Evolutionary conservation across 768 basidiomycete genomes (phyloP).

Genomic region (Pseudohyphozyma bogoriensis): DNA sequence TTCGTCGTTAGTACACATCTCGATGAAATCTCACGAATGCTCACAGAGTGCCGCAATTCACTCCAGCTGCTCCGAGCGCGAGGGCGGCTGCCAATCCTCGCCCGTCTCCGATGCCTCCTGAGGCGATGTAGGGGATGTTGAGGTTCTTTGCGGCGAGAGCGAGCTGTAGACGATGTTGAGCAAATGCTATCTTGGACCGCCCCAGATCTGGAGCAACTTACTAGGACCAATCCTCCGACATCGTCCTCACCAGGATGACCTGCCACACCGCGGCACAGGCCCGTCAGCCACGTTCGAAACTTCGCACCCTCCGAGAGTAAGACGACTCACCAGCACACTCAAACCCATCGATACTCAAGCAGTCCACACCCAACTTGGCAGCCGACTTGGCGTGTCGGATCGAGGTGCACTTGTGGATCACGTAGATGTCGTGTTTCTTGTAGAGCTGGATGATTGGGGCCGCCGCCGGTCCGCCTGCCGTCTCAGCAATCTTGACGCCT

Average conservation of each 20-base stretch:
- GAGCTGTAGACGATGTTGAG: conserved; percentile 37
- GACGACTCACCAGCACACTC: conserved; percentile 16
- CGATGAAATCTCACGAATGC: too few species aligned
- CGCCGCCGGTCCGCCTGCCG: conserved; percentile 68
- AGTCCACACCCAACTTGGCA: conserved; percentile 30
- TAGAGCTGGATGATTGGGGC: conserved; percentile 54
- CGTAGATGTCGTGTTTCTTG: conserved; percentile 51
- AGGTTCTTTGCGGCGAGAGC: conserved; percentile 78
- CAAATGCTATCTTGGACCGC: not conserved
- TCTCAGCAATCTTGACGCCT: conserved; percentile 81
- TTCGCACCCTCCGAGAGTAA: not conserved
- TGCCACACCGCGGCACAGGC: not conserved
- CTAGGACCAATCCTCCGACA: conserved; percentile 75
- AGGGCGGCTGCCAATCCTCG: conserved; percentile 73
- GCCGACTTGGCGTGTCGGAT: conserved; percentile 76
- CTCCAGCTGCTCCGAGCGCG: conserved; percentile 52
- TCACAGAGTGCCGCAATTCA: conserved; percentile 79
- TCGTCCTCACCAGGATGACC: conserved; percentile 90
- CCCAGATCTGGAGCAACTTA: conserved; percentile 34
- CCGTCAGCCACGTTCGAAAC: too few species aligned
- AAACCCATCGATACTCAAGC: conserved; percentile 1
- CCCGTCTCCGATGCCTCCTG: conserved; percentile 80
- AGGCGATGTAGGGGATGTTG: conserved; percentile 75
- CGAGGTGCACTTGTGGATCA: conserved; percentile 84
- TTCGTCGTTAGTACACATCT: too few species aligned